A percentile compares a stretch with the other conserved stretches of the same genome.
phyloP scores from a whole-genome alignment of 495 filamentous ascomycete species.

The Sphaerosporella brunnea region DNA sequence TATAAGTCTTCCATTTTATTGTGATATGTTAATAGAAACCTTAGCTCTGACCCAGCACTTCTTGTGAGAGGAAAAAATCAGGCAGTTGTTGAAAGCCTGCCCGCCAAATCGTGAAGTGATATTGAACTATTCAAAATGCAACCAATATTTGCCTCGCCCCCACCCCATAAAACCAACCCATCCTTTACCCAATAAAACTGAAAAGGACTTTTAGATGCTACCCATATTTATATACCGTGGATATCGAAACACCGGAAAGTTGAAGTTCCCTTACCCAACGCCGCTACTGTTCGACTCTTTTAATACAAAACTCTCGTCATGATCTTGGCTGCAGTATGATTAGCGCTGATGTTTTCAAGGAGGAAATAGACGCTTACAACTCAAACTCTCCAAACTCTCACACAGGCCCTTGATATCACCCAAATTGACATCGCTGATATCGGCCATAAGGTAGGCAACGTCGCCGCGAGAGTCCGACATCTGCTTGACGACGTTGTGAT shows the following conservation, averaged over 20 bases:
- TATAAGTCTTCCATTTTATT: no score
- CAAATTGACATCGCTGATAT: slow-evolving; percentile 70
- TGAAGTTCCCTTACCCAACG: not conserved
- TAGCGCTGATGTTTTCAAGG: no score
- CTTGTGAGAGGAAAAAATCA: no score
- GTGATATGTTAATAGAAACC: not conserved
- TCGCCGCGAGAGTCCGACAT: slow-evolving; percentile 90
- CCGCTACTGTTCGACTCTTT: not conserved
- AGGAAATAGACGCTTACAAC: slow-evolving; percentile 41
- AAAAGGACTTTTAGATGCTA: no score
- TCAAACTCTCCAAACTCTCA: slow-evolving; percentile 60
- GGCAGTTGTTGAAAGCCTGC: not conserved
- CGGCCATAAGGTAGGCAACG: slow-evolving; percentile 93
- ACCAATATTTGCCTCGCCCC: not conserved
- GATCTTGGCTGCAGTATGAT: slow-evolving; percentile 45
- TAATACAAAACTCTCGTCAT: slow-evolving; percentile 79
- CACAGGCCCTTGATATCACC: slow-evolving; percentile 71
- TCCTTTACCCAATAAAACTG: not conserved
- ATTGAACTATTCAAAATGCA: not conserved
- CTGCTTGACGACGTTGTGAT: slow-evolving; percentile 97
- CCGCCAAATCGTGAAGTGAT: no score
- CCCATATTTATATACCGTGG: slow-evolving; percentile 1
- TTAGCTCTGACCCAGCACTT: no score
- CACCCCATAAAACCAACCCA: not conserved
- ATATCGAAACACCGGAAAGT: not conserved